A percentile compares a stretch with the other conserved stretches of the same genome.
These are phyloP conservation scores for Ceratocystis colombiana DNA, from an alignment of 2,329 filamentous ascomycete genomes.

Conservation along the genomic window DNA sequence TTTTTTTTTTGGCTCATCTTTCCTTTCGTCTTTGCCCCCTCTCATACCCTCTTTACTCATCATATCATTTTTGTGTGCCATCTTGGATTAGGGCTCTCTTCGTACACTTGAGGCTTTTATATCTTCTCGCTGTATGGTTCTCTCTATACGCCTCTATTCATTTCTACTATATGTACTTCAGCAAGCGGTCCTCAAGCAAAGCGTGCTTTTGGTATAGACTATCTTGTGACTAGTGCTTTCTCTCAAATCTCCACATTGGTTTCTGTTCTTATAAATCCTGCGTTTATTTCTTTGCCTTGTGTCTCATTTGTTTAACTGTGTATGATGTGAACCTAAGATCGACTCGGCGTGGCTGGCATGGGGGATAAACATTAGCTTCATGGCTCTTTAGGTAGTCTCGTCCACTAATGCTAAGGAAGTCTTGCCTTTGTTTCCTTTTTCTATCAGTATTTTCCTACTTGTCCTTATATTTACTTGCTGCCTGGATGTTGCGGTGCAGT, in stretches of 20 bases:
- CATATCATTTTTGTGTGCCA: background rate
- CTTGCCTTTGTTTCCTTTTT: background rate
- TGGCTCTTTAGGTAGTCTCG: no score
- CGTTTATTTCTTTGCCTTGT: background rate
- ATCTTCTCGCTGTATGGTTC: background rate
- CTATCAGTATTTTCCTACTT: background rate
- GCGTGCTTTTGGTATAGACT: no score
- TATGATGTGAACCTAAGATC: no score
- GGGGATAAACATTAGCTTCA: no score
- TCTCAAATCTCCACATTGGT: background rate
- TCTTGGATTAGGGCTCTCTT: conserved; percentile 9
- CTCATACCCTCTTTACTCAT: background rate
- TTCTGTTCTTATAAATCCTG: background rate
- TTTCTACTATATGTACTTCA: background rate
- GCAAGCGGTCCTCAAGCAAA: background rate
- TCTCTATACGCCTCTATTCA: conserved; percentile 1
- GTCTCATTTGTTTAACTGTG: conserved; percentile 1
- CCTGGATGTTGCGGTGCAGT: background rate
- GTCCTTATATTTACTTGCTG: background rate
- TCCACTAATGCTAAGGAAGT: no score
- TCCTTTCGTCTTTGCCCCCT: background rate
- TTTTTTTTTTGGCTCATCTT: conserved; percentile 7
- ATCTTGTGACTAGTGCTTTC: background rate
- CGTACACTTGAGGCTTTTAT: background rate
- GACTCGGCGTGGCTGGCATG: no score